Evolutionary conservation across 768 basidiomycete species (phyloP), one percentile per base, ranked within the genome.

Genomic region (Hysterangium stoloniferum): DNA sequence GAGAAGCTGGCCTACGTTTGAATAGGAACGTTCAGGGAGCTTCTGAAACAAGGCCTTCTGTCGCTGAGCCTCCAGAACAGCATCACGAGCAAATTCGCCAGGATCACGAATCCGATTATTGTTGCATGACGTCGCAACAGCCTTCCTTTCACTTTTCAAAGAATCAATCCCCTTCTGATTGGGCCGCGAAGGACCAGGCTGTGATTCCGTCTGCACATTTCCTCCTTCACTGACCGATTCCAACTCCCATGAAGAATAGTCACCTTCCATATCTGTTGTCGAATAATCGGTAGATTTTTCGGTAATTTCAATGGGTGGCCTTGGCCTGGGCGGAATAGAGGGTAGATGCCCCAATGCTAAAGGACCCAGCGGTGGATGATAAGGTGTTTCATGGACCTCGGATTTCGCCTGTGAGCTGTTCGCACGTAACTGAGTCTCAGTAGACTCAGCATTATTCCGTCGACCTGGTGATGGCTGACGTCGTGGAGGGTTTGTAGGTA

Each of bases 11-110:
- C 63, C 79, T 62, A 74, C 64, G 53, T 79, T 79, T 46, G 77
- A 74, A 60, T 84, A 85, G 27, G 79, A 83, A 25, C 75, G 66
- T 45, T 76, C 73, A 1, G 84, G 85, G 12, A 81, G 71, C 65
- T 89, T 88, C 54, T 76, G 73, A 59, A 62, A 84, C 71, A 90
- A 70, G 12, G 90, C 84, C 25, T 76, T 74, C 56, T 83, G 76
- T 15, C 78, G 74, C 58, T 78, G 76, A 1, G 71, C 79, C 60
- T 86, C 82, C 52, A 76, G 58, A 0, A 78, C 82, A 4, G 84
- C 85, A 45, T 78, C 73, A 5, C 53, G 52, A 22, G 46, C 53
- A 20, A 54, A 47, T 12, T 32, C 48, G 3, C 38, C 37, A 8
- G 38, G n/a, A 31, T 50, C 48, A 12, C 64, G 70, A 15, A 75